Percentiles rank a stretch among this genome's conserved stretches.
Evolutionary conservation across 192 early-diverging fungal species (phyloP).

Genomic region (Backusella mclennaniae): DNA sequence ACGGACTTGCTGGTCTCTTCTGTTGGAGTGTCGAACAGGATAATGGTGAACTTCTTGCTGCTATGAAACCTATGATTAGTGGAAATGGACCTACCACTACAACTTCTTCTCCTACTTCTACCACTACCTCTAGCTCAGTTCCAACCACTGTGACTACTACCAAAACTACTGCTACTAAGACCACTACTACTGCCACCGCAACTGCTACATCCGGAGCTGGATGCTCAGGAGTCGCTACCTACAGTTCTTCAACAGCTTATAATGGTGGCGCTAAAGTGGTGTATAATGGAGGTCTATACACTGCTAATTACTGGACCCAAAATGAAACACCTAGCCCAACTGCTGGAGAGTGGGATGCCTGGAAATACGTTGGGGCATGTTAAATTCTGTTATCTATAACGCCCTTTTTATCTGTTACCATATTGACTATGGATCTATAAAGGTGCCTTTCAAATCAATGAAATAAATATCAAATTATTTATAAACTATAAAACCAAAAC

Average conservation of each 20-base stretch:
- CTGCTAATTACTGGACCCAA: slow-evolving; percentile 47
- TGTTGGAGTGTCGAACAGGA: slow-evolving; percentile 71
- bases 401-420: background rate
- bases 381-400: background rate
- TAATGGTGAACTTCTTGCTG: slow-evolving; percentile 58
- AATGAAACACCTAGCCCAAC: slow-evolving; percentile 24
- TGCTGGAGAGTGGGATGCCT: background rate
- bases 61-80: slow-evolving; percentile 1
- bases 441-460: background rate
- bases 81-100: slow-evolving; percentile 26
- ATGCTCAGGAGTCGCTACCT: slow-evolving; percentile 32
- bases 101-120: background rate
- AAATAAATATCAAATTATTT: background rate
- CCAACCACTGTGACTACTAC: slow-evolving; percentile 13
- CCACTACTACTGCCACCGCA: background rate
- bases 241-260: slow-evolving; percentile 29
- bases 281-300: slow-evolving; percentile 38
- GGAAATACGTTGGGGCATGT: slow-evolving; percentile 1
- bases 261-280: slow-evolving; percentile 36
- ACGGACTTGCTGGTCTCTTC: slow-evolving; percentile 63
- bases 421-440: background rate
- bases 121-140: background rate
- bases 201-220: background rate
- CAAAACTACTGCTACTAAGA: slow-evolving; percentile 12
- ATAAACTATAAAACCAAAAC: background rate